phyloP scores from a whole-genome alignment of 768 basidiomycete species.

The Tylopilus rubrobrunneus region DNA sequence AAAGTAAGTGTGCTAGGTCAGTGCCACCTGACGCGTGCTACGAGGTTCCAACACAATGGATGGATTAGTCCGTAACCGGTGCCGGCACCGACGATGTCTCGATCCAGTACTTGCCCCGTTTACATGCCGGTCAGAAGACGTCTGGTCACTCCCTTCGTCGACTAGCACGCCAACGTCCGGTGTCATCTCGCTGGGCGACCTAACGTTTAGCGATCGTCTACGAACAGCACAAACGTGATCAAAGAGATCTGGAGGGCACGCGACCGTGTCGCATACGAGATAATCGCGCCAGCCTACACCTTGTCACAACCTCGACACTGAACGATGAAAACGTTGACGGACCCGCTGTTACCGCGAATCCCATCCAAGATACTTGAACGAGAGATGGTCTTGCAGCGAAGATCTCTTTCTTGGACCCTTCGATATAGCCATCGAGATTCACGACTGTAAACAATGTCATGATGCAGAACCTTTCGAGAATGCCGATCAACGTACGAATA shows the following conservation, averaged over 20 bases:
- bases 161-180: slow-evolving; percentile 31
- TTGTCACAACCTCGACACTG: not conserved
- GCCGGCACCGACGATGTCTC: no score
- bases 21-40: not conserved
- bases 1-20: slow-evolving; percentile 43
- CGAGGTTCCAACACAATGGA: no score
- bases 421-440: slow-evolving; percentile 49
- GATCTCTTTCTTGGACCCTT: slow-evolving; percentile 48
- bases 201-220: slow-evolving; percentile 2
- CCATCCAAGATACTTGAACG: slow-evolving; percentile 47
- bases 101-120: slow-evolving; percentile 34
- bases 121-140: slow-evolving; percentile 38
- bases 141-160: slow-evolving; percentile 40
- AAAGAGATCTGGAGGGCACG: slow-evolving; percentile 40
- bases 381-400: slow-evolving; percentile 49
- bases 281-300: slow-evolving; percentile 45
- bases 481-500: slow-evolving; percentile 32
- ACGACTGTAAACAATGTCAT: slow-evolving; percentile 30
- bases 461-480: not conserved
- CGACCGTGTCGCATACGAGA: slow-evolving; percentile 41
- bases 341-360: slow-evolving; percentile 45
- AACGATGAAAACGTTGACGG: slow-evolving; percentile 3
- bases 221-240: slow-evolving; percentile 30
- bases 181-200: slow-evolving; percentile 1
- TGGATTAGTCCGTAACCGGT: no score